phyloP scores from a whole-genome alignment of 176 grass and related monocot species.

The Puccinellia tenuiflora region DNA sequence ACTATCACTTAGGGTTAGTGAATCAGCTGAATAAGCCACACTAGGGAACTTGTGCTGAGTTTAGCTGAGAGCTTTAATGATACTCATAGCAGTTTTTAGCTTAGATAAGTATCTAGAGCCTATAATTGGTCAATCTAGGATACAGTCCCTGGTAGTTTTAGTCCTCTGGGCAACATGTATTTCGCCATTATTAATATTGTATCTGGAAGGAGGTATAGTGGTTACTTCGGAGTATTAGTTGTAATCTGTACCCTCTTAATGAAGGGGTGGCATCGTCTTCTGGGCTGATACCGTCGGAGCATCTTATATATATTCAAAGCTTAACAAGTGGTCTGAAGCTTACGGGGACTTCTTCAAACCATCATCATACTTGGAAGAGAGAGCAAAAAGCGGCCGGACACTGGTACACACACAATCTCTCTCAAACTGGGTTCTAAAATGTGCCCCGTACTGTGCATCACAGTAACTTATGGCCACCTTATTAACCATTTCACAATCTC shows the following conservation, averaged over 20 bases:
- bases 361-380: conserved; percentile 65
- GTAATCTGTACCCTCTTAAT: conserved; percentile 6
- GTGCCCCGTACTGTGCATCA: neutral
- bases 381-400: conserved; percentile 47
- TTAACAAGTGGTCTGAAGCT: conserved; percentile 66
- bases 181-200: neutral
- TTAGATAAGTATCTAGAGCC: neutral
- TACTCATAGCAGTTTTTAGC: neutral
- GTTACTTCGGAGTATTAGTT: neutral
- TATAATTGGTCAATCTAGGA: neutral
- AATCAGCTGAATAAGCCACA: neutral
- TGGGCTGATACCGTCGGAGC: conserved; percentile 88
- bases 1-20: neutral
- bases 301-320: conserved; percentile 66
- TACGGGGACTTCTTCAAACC: conserved; percentile 85
- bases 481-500: neutral
- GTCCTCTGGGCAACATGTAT: neutral
- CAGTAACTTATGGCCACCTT: neutral
- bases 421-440: neutral
- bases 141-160: neutral
- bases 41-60: neutral
- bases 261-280: conserved; percentile 89
- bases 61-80: neutral
- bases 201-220: neutral
- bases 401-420: conserved; percentile 44